Base-by-base conservation (phyloP, 495 filamentous ascomycete genomes). In the Penicillium samsonianum region DNA sequence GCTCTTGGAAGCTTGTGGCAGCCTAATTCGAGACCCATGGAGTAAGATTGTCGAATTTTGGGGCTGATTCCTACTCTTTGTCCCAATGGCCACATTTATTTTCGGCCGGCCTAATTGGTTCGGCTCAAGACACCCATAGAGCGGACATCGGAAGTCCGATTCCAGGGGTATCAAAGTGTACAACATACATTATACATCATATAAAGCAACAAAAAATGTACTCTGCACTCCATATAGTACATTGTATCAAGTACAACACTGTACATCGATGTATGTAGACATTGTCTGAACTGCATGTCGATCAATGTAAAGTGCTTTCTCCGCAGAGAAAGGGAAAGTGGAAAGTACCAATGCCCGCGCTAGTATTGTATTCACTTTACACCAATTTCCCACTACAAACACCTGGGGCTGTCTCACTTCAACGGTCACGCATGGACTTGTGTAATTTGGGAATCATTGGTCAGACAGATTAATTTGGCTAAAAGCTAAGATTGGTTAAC, bases 351-450 rank as follows among this genome's bases (percentile, higher is more conserved):
- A 12, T 11, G 10, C 19, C 30, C 22, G 8, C 35, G 8, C 50
- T 52, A 52, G 50, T 37, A 37, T 17, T 37, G 35, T 26, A 38
- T 52, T 28, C 8, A 38, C 5, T 3, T 20, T 25, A 51, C 31
- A 50, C 5, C 35, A 41, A 52, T 52, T 52, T 52, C 35, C 48
- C 12, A 28, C 22, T 9, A 23, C 50, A 52, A 52, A 52, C 50
- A 52, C 50, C 35, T 52, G 50, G 50, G 35, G 50, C 26, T 52
- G 50, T 52, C 50, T 52, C 50, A 52, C 33, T 26, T 50, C 12
- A 28, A 52, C 37, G 35, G 50, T 30, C n/a, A 20, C 44, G 44
- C 44, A 48, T 48, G 26, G n/a, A 28, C 43, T 28, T 2, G 23
- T 12, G 4, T 9, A 23, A 5, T 16, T 17, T 28, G 25, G 14